Base-by-base conservation (phyloP, 164 flowering plant species). In the Aristolochia fimbriata region DNA sequence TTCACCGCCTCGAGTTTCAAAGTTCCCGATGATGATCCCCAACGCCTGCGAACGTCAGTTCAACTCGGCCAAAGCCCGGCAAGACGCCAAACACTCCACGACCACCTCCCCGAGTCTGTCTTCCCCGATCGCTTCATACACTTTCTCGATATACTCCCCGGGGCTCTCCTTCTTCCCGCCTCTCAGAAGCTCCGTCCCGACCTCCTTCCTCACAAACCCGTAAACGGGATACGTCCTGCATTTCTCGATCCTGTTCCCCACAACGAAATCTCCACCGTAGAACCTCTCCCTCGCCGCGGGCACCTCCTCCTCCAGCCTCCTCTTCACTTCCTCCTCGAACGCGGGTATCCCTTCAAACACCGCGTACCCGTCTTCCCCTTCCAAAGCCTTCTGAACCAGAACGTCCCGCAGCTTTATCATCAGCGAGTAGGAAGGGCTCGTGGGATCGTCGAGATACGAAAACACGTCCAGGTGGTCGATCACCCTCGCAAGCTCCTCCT, bases 81-180 rank as follows among this genome's bases (percentile, higher is more conserved):
- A 79, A 20, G 43, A 51, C 4, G 58, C 51, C 65, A 79, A 60
- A 60, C 84, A 81, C 53, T 71, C 65, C 27, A 71, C 55, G 61
- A 81, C 12, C 51, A 73, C 68, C 55, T 65, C 72, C n/a, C 80
- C 79, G 6, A 81, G 22, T 57, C 75, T 71, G 51, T 81, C 82
- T 12, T 68, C 76, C 48, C 68, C 63, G 11, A 81, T 75, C 13
- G 76, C 81, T 22, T 71, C 75, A 37, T 69, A 68, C 6, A 81
- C 82, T 68, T 73, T 78, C 71, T 81, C 82, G 7, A 78, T 74
- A 23, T 78, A 68, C 64, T 81, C 85, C 10, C 85, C 83, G 0
- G 85, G 85, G 50, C 79, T 73, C 55, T 60, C 67, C 68, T 69
- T 71, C 71, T 77, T 73, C 41, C 45, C 77, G 3, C 85, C 85